A percentile compares a stretch with the other conserved stretches of the same genome.
These are phyloP conservation scores for Stephanodiscus minutulus DNA, from an alignment of 108 stramenopile genomes.

Conservation along the genomic window DNA sequence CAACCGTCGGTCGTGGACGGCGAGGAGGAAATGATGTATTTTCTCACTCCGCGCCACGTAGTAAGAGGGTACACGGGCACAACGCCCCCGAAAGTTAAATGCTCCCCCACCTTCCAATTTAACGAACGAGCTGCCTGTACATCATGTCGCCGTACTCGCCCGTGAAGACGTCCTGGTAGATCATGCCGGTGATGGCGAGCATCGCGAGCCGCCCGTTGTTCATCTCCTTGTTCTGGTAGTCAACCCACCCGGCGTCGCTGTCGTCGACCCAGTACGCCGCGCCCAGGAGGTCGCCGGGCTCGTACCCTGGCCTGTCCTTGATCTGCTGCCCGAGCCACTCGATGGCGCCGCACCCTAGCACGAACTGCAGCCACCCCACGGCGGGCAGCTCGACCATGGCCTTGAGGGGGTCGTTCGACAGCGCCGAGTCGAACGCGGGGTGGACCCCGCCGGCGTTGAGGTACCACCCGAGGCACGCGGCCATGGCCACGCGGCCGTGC, in stretches of 20 bases:
- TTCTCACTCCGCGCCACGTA: too few species aligned
- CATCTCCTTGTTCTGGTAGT: slow-evolving; percentile 94
- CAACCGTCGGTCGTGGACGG: too few species aligned
- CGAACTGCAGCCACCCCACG: slow-evolving; percentile 91
- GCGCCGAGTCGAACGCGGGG: slow-evolving; percentile 82
- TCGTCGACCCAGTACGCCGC: slow-evolving; percentile 92
- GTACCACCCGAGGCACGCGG: slow-evolving; percentile 95
- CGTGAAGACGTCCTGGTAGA: slow-evolving; percentile 81
- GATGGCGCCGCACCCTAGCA: slow-evolving; percentile 90
- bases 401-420: slow-evolving; percentile 83
- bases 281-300: slow-evolving; percentile 88
- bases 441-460: slow-evolving; percentile 87
- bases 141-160: slow-evolving; percentile 88
- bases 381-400: slow-evolving; percentile 80
- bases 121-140: slow-evolving; percentile 71
- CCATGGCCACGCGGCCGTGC: slow-evolving; percentile 97
- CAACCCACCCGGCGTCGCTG: slow-evolving; percentile 89
- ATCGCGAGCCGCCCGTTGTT: slow-evolving; percentile 97
- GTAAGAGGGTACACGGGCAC: too few species aligned
- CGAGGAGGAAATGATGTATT: too few species aligned
- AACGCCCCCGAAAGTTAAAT: too few species aligned
- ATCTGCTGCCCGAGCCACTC: slow-evolving; percentile 89
- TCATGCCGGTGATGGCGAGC: slow-evolving; percentile 92
- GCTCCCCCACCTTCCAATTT: background rate
- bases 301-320: slow-evolving; percentile 86